A percentile compares a stretch with the other conserved stretches of the same genome.
phyloP scores from a whole-genome alignment of 345 rosid species.

The Syzygium aqueum region DNA sequence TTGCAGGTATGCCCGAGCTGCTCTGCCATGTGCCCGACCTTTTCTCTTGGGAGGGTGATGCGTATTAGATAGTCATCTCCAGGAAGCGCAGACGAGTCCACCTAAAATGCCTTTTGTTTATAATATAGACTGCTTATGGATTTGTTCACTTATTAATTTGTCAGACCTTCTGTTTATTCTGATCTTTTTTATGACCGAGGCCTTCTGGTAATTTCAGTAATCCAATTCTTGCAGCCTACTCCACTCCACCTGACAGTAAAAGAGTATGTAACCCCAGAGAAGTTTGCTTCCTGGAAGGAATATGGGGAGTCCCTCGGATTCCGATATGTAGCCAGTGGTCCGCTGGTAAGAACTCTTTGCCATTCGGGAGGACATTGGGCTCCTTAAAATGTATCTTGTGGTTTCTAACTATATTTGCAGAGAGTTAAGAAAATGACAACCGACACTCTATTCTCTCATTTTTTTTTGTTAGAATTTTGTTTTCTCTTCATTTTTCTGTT shows the following conservation, averaged over 20 bases:
- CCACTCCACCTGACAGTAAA: conserved; percentile 92
- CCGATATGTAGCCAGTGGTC: conserved; percentile 95
- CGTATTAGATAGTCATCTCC: not conserved
- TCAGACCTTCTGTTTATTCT: not conserved
- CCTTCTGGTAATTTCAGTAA: not conserved
- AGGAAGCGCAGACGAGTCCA: not conserved
- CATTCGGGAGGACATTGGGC: not conserved
- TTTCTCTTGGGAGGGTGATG: not conserved
- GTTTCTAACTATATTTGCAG: not conserved
- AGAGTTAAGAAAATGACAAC: not conserved
- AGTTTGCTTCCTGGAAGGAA: conserved; percentile 87
- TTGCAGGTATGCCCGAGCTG: conserved; percentile 59
- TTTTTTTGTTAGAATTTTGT: not conserved
- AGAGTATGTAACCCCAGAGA: conserved; percentile 91
- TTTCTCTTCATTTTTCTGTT: not conserved
- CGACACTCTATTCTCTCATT: not conserved
- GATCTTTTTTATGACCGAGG: not conserved
- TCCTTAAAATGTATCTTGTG: not conserved
- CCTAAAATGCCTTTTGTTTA: not conserved
- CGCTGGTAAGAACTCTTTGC: conserved; percentile 50
- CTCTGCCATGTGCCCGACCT: not conserved
- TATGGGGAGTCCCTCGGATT: conserved; percentile 96
- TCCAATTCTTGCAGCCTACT: conserved; percentile 64
- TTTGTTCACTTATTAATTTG: not conserved
- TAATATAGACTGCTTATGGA: not conserved